Conservation (phyloP, 257 asterid species). For the Voacanga thouarsii region DNA sequence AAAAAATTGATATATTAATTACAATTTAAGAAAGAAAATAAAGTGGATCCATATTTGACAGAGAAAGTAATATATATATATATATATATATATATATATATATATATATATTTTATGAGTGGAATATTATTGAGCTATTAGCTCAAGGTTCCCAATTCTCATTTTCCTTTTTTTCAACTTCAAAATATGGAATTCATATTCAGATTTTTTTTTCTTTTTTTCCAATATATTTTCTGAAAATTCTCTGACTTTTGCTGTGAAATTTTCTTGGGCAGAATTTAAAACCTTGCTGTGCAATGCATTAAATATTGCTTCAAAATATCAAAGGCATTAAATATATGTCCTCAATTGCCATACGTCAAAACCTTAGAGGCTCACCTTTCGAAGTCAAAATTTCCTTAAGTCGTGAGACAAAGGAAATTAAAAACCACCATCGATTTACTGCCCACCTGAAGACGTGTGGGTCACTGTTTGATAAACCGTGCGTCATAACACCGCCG, state of each 20-base stretch:
- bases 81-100: no score
- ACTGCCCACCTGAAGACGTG: constrained; percentile 11
- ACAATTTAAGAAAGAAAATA: no score
- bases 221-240: no score
- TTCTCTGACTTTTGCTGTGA: background rate
- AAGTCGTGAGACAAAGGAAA: background rate
- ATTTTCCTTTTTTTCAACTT: no score
- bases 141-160: no score
- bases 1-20: no score
- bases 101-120: no score
- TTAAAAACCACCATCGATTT: background rate
- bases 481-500: constrained; percentile 3
- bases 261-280: background rate
- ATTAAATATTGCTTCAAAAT: background rate
- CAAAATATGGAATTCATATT: no score
- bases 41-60: no score
- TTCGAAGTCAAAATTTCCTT: constrained; percentile 6
- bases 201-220: no score
- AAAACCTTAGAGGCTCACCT: background rate
- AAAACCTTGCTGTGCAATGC: background rate
- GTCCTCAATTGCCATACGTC: background rate
- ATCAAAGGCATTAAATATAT: background rate
- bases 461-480: constrained; percentile 2
- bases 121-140: no score
- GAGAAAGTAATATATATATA: no score